These are phyloP conservation scores for Wallacemonas sp. DNA, from an alignment of 208 protist species.

Conservation along the genomic window DNA sequence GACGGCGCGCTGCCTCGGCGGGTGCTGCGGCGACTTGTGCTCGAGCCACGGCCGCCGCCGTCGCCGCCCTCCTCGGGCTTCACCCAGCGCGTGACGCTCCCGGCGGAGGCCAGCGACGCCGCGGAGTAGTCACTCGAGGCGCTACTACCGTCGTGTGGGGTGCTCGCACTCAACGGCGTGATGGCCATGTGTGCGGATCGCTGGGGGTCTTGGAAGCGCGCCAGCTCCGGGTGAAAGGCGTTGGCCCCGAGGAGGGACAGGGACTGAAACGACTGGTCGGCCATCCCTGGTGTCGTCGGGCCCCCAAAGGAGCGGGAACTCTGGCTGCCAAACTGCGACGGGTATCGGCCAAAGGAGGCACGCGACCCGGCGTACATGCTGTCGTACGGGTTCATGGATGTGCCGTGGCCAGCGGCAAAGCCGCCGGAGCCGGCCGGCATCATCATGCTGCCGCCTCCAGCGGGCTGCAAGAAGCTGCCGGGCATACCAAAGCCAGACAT, in stretches of 20 bases:
- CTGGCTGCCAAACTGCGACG: neutral
- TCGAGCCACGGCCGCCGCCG: too few species aligned
- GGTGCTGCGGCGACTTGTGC: neutral
- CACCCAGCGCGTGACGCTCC: constrained; percentile 13
- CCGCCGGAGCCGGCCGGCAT: neutral
- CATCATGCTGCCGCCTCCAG: constrained; percentile 1
- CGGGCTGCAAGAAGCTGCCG: constrained; percentile 5
- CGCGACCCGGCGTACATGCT: neutral
- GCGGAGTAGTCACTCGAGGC: neutral
- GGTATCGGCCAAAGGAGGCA: neutral
- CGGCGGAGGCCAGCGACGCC: neutral
- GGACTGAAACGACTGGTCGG: neutral
- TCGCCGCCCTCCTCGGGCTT: neutral
- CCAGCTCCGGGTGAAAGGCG: constrained; percentile 1
- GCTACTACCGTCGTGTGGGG: neutral
- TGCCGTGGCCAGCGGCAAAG: constrained; percentile 3
- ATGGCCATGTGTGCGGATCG: constrained; percentile 4
- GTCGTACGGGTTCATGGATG: neutral
- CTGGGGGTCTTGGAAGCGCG: neutral
- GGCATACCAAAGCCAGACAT: neutral
- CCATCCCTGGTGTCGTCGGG: neutral
- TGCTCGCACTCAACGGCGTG: neutral
- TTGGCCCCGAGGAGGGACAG: constrained; percentile 1
- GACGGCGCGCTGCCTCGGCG: neutral
- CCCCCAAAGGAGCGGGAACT: neutral